Percentiles rank a stretch among this genome's conserved stretches.
phyloP scores from a whole-genome alignment of 2,329 filamentous ascomycete species.

The Colletotrichum gigasporum region DNA sequence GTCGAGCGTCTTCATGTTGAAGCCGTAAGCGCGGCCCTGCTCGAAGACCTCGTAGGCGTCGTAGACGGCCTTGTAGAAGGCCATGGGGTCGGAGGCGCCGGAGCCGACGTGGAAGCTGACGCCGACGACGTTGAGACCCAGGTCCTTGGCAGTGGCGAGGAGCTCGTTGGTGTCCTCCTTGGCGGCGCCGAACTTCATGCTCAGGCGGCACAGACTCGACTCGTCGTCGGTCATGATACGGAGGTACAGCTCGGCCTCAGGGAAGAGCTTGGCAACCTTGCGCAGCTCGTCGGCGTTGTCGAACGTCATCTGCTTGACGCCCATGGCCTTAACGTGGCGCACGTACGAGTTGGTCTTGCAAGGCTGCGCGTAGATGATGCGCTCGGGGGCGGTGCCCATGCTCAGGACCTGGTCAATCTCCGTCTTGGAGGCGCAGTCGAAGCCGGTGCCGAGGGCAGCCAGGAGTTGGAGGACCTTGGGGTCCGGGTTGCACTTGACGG shows the following conservation, averaged over 20 bases:
- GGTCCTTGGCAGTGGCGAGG: constrained; percentile 79
- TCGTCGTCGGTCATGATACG: constrained; percentile 98
- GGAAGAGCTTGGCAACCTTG: constrained; percentile 95
- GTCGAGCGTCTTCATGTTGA: constrained; percentile 85
- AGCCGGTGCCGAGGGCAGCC: constrained; percentile 88
- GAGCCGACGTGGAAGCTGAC: constrained; percentile 99
- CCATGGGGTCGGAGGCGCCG: constrained; percentile 90
- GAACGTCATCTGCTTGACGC: constrained; percentile 98
- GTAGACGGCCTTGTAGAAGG: constrained; percentile 89
- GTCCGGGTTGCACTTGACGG: constrained; percentile 99
- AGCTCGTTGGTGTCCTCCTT: constrained; percentile 83
- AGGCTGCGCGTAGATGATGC: constrained; percentile 98
- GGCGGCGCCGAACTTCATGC: constrained; percentile 95
- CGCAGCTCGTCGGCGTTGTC: constrained; percentile 98
- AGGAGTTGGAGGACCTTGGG: constrained; percentile 88
- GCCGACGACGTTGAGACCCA: constrained; percentile 90
- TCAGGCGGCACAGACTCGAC: constrained; percentile 90
- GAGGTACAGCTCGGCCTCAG: constrained; percentile 88
- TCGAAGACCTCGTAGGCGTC: constrained; percentile 92
- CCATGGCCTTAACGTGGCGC: constrained; percentile 83
- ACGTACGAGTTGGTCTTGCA: constrained; percentile 99
- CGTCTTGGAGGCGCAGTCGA: constrained; percentile 97
- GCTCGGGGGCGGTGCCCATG: constrained; percentile 83
- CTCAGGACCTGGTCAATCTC: constrained; percentile 93
- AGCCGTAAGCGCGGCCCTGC: constrained; percentile 80